Evolutionary conservation across 805 yeast species (phyloP).

Genomic region (Candida taoyuanica): DNA sequence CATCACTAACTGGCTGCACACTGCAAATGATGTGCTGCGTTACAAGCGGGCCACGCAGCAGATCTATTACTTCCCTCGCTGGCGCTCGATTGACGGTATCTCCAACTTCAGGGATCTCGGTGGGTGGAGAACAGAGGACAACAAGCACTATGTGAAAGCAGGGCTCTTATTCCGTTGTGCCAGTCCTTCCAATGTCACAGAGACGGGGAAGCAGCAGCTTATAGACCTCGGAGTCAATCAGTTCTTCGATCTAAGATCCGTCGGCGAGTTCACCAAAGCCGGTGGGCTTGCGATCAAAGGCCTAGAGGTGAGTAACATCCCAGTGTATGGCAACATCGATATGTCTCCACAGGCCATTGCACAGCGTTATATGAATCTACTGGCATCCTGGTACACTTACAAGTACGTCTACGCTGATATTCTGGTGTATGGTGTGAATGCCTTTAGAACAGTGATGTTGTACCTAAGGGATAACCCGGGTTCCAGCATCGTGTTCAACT

Average conservation of each 20-base stretch:
- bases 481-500: slow-evolving; percentile 60
- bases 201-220: slow-evolving; percentile 40
- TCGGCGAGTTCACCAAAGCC: slow-evolving; percentile 44
- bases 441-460: slow-evolving; percentile 47
- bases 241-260: slow-evolving; percentile 66
- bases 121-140: slow-evolving; percentile 49
- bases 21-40: slow-evolving; percentile 47
- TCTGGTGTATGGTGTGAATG: slow-evolving; percentile 42
- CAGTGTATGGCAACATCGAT: slow-evolving; percentile 51
- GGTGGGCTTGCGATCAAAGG: slow-evolving; percentile 46
- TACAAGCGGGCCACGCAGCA: slow-evolving; percentile 37
- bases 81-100: slow-evolving; percentile 63
- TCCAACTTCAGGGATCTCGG: slow-evolving; percentile 77
- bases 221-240: slow-evolving; percentile 41
- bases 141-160: slow-evolving; percentile 42
- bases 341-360: slow-evolving; percentile 65
- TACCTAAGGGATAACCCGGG: slow-evolving; percentile 51
- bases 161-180: slow-evolving; percentile 63
- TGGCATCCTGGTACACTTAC: slow-evolving; percentile 59
- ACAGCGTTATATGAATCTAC: slow-evolving; percentile 45
- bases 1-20: slow-evolving; percentile 44
- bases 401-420: slow-evolving; percentile 58
- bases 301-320: slow-evolving; percentile 45
- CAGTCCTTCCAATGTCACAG: slow-evolving; percentile 47
- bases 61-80: slow-evolving; percentile 44